phyloP scores from a whole-genome alignment of 148 eudicot species.

The Suaeda aralocaspica region DNA sequence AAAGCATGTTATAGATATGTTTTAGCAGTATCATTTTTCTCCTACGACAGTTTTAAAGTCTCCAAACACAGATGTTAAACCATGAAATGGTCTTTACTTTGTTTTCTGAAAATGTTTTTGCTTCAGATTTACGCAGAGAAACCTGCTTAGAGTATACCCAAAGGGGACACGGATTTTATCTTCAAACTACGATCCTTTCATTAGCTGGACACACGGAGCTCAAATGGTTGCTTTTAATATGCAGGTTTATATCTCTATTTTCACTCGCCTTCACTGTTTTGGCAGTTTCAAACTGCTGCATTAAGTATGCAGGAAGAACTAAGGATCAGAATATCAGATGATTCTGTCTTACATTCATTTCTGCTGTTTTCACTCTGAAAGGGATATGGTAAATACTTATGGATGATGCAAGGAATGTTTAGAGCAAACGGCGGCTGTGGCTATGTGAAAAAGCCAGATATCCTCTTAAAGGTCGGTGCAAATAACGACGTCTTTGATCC shows the following conservation, averaged over 20 bases:
- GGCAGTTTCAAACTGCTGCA: not conserved
- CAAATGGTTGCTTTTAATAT: conserved; percentile 82
- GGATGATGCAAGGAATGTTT: conserved; percentile 79
- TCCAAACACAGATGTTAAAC: not conserved
- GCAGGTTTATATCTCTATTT: conserved; percentile 52
- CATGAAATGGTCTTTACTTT: not conserved
- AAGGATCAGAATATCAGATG: not conserved
- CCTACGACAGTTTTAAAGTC: too few relatives aligned
- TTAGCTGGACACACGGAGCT: conserved; percentile 72
- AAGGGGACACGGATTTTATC: conserved; percentile 55
- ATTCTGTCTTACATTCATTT: conserved; percentile 7
- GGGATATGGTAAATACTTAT: conserved; percentile 57
- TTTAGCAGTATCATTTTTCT: too few relatives aligned
- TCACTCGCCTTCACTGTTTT: too few relatives aligned
- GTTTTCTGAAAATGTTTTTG: not conserved
- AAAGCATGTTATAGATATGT: too few relatives aligned
- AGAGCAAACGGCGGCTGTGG: conserved; percentile 77
- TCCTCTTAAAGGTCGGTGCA: conserved; percentile 32
- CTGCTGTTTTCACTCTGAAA: conserved; percentile 16
- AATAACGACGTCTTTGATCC: conserved; percentile 38
- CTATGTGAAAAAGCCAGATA: conserved; percentile 61
- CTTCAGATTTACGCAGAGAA: conserved; percentile 62
- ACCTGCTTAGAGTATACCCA: conserved; percentile 64
- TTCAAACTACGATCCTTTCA: conserved; percentile 56
- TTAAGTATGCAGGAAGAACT: not conserved